Evolutionary conservation across 805 yeast species (phyloP).

Genomic region (Schizosaccharomyces lindneri): DNA sequence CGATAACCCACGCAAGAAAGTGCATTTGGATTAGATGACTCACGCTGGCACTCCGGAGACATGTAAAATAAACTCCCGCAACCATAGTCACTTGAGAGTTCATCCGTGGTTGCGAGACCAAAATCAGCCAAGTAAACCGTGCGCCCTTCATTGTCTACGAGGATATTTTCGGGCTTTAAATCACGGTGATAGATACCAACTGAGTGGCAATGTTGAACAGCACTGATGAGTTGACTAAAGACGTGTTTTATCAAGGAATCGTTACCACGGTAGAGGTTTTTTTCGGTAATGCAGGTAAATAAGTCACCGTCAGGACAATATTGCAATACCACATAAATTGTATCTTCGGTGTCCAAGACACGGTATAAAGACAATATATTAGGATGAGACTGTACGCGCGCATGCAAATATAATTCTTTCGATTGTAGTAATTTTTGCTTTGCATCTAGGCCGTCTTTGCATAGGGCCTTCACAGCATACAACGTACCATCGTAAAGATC

Average conservation of each 20-base stretch:
- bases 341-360: slow-evolving; percentile 31
- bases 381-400: slow-evolving; percentile 52
- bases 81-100: slow-evolving; percentile 44
- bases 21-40: neutral
- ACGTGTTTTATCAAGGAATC: slow-evolving; percentile 28
- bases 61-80: slow-evolving; percentile 75
- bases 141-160: slow-evolving; percentile 34
- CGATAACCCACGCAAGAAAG: neutral
- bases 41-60: slow-evolving; percentile 44
- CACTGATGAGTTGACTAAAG: slow-evolving; percentile 58
- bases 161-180: slow-evolving; percentile 80
- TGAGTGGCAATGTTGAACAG: slow-evolving; percentile 58
- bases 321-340: slow-evolving; percentile 55
- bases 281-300: slow-evolving; percentile 62
- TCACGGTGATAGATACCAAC: slow-evolving; percentile 79
- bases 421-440: slow-evolving; percentile 7
- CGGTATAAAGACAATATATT: slow-evolving; percentile 54
- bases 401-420: slow-evolving; percentile 44
- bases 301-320: slow-evolving; percentile 68
- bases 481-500: slow-evolving; percentile 25
- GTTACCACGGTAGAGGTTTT: slow-evolving; percentile 24
- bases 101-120: slow-evolving; percentile 53
- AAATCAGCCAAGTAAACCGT: slow-evolving; percentile 56
- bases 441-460: slow-evolving; percentile 13
- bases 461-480: slow-evolving; percentile 47